Conservation (phyloP, 1,284 basidiomycete species). For the Ceratobasidium sp. region DNA sequence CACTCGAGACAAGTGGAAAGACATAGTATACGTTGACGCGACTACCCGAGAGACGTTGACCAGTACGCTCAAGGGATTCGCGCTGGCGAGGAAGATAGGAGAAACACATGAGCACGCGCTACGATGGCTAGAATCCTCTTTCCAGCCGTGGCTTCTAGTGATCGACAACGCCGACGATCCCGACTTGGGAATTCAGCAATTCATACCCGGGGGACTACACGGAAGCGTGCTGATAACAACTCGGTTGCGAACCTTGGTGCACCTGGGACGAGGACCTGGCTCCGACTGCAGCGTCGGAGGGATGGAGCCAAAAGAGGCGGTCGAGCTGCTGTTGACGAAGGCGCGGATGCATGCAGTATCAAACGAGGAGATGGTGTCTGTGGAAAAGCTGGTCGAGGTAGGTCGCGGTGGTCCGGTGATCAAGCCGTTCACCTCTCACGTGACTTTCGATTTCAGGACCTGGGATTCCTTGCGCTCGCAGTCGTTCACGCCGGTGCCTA, state of each 20-base stretch:
- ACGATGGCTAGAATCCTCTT: no score
- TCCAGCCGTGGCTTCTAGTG: no score
- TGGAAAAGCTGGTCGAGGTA: background rate
- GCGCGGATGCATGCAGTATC: slow-evolving; percentile 9
- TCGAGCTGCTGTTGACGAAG: no score
- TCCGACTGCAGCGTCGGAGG: no score
- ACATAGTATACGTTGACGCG: background rate
- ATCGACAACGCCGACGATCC: no score
- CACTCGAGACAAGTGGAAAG: background rate
- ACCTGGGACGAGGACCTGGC: background rate
- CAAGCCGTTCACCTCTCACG: no score
- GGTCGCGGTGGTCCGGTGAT: background rate
- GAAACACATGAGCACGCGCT: no score
- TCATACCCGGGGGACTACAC: background rate
- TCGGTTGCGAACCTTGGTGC: slow-evolving; percentile 5
- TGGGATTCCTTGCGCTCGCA: no score
- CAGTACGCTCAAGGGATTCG: background rate
- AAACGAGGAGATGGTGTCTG: background rate
- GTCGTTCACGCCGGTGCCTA: background rate
- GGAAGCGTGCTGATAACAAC: slow-evolving; percentile 39
- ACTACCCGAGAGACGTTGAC: no score
- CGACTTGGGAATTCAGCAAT: background rate
- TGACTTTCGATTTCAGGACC: no score
- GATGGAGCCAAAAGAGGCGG: no score
- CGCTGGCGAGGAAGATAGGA: no score